Conservation (phyloP, 192 early-diverging fungal species). For the Linnemannia hyalina region DNA sequence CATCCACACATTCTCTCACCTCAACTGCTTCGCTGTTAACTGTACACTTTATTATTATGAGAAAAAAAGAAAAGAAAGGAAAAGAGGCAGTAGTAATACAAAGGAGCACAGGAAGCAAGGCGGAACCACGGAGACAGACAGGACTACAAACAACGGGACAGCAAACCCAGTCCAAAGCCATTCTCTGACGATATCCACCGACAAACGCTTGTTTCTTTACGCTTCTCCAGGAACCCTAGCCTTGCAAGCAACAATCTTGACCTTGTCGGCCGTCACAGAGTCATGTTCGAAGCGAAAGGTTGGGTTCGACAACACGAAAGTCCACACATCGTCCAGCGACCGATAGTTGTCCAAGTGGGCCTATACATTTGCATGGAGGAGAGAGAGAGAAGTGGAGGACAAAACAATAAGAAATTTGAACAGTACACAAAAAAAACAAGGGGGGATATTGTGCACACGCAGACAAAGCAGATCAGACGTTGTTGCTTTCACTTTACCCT, state of each 20-base stretch:
- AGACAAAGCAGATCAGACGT: background rate
- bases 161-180: background rate
- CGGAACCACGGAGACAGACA: background rate
- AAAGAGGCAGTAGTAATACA: background rate
- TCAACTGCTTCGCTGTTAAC: background rate
- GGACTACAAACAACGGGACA: background rate
- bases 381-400: background rate
- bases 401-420: background rate
- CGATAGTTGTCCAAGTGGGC: slow-evolving; percentile 93
- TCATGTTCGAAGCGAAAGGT: slow-evolving; percentile 94
- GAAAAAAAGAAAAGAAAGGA: background rate
- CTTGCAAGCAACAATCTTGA: slow-evolving; percentile 97
- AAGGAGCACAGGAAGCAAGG: background rate
- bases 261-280: slow-evolving; percentile 82
- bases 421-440: background rate
- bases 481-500: slow-evolving; percentile 69
- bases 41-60: background rate
- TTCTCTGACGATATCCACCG: background rate
- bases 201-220: slow-evolving; percentile 8
- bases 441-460: background rate
- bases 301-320: slow-evolving; percentile 90
- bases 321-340: slow-evolving; percentile 99
- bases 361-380: slow-evolving; percentile 43
- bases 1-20: too few relatives aligned
- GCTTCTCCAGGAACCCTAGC: slow-evolving; percentile 78